Percentiles rank a stretch among this genome's conserved stretches.
Conservation (phyloP, 257 asterid species). For the Haberlea rhodopensis region DNA sequence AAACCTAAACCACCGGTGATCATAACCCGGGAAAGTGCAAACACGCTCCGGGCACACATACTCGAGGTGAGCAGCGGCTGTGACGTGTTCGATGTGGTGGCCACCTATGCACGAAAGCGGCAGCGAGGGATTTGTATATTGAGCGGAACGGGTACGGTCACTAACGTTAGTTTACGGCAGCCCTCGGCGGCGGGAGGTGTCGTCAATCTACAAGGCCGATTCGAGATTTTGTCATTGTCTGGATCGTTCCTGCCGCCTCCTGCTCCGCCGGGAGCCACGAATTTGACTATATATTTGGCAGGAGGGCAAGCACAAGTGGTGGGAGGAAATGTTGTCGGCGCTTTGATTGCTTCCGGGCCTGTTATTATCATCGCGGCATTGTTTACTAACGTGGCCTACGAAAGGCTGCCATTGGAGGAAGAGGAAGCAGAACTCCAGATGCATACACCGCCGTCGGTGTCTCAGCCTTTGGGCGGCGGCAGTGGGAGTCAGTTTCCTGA, state of each 20-base stretch:
- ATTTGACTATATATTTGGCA: constrained; percentile 63
- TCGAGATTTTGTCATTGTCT: constrained; percentile 67
- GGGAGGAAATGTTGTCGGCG: constrained; percentile 87
- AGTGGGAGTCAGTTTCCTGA: constrained; percentile 46
- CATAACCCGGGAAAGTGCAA: constrained; percentile 82
- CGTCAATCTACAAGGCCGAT: constrained; percentile 69
- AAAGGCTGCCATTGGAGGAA: constrained; percentile 72
- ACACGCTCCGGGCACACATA: constrained; percentile 88
- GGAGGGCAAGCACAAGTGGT: constrained; percentile 92
- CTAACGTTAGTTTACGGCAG: constrained; percentile 72
- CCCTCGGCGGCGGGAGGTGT: constrained; percentile 72
- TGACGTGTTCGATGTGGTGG: constrained; percentile 79
- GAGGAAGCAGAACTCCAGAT: constrained; percentile 54
- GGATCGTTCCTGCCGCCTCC: constrained; percentile 91
- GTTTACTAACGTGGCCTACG: constrained; percentile 81
- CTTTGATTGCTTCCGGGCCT: constrained; percentile 71
- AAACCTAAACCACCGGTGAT: constrained; percentile 85
- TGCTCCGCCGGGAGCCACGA: constrained; percentile 92
- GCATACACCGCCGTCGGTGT: constrained; percentile 42
- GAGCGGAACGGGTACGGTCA: constrained; percentile 77
- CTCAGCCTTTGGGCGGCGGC: constrained; percentile 33
- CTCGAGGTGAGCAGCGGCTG: constrained; percentile 70
- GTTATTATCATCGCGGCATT: constrained; percentile 74
- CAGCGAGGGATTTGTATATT: constrained; percentile 75
- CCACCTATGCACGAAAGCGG: constrained; percentile 64